These are phyloP conservation scores for Exophiala dermatitidis DNA, from an alignment of 2,329 filamentous ascomycete genomes.

Conservation along the genomic window DNA sequence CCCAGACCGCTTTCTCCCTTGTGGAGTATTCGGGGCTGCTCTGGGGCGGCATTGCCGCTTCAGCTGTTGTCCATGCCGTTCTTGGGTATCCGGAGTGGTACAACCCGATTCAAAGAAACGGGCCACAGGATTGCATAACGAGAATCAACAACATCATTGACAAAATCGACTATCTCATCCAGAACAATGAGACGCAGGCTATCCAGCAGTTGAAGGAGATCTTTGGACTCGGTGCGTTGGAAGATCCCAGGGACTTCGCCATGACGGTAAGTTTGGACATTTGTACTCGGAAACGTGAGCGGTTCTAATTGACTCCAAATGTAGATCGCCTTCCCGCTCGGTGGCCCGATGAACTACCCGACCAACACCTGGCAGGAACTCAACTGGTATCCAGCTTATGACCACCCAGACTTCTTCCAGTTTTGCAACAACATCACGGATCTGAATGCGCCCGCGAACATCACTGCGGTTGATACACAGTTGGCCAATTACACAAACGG, in stretches of 20 bases:
- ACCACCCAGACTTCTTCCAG: slow-evolving; percentile 44
- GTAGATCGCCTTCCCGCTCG: slow-evolving; percentile 42
- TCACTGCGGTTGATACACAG: slow-evolving; percentile 41
- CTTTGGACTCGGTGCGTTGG: slow-evolving; percentile 43
- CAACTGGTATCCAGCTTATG: slow-evolving; percentile 41
- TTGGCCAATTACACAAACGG: slow-evolving; percentile 46
- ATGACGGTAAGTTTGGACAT: slow-evolving; percentile 17
- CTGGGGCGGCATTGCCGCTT: slow-evolving; percentile 46
- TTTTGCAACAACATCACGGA: slow-evolving; percentile 50
- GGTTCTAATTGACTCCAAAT: not conserved
- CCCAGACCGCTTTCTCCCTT: slow-evolving; percentile 40
- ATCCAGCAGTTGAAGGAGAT: slow-evolving; percentile 43
- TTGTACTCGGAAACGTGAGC: not conserved
- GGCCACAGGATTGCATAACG: slow-evolving; percentile 44
- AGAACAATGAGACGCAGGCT: slow-evolving; percentile 37
- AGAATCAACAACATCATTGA: slow-evolving; percentile 46
- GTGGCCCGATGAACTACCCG: slow-evolving; percentile 45
- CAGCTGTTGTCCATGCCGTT: slow-evolving; percentile 38
- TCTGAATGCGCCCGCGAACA: slow-evolving; percentile 37
- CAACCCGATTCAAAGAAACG: slow-evolving; percentile 44
- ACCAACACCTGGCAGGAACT: slow-evolving; percentile 50
- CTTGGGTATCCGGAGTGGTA: slow-evolving; percentile 47
- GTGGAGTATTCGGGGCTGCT: slow-evolving; percentile 31
- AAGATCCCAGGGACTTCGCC: slow-evolving; percentile 32
- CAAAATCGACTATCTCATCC: slow-evolving; percentile 44